Base-by-base conservation (phyloP, 2,329 filamentous ascomycete species). In the Arachnomyces sp. region DNA sequence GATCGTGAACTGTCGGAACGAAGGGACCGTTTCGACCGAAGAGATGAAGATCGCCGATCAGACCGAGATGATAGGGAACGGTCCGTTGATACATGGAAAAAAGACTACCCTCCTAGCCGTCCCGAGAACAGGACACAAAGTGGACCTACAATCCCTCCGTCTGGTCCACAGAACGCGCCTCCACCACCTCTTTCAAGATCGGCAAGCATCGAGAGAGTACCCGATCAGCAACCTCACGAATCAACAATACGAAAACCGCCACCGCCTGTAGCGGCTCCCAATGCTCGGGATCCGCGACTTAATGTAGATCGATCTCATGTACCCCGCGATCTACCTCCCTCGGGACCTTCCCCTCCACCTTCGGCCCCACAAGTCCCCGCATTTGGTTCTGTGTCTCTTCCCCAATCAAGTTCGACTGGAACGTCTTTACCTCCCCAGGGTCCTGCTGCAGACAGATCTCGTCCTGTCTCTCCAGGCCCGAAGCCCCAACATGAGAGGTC, bases 311-410 rank as follows among this genome's bases (percentile, higher is more conserved):
- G 56, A 14, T 40, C 53, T 13, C 60, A 63, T 28, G 37, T 43
- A 2, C 28, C 46, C 6, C 57, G 61, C 34, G 57, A 61, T 4
- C 39, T 50, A 4, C 48, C 50, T 14, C 44, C 50, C 14, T 40
- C 51, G 14, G 60, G 62, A 41, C 51, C 53, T 4, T 65, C 63
- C 3, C 57, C 62, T 2, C 62, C 62, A 12, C 61, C 61, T 17
- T 56, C 63, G 11, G 60, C 55, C 36, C 62, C 63, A n/a, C 63
- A 66, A 36, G 62, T 66, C 7, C 63, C 64, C 18, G 62, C 64
- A 2, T 66, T 67, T 54, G 63, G 63, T 14, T 65, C 61, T 3
- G 52, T 66, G 8, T 48, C 53, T 14, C 49, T 57, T 9, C 53
- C 59, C 4, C 53, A 57, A n/a, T 50, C 49, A 1, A 45, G 48